Conservation (phyloP, 768 basidiomycete species). For the Leccinum fibrillosum region DNA sequence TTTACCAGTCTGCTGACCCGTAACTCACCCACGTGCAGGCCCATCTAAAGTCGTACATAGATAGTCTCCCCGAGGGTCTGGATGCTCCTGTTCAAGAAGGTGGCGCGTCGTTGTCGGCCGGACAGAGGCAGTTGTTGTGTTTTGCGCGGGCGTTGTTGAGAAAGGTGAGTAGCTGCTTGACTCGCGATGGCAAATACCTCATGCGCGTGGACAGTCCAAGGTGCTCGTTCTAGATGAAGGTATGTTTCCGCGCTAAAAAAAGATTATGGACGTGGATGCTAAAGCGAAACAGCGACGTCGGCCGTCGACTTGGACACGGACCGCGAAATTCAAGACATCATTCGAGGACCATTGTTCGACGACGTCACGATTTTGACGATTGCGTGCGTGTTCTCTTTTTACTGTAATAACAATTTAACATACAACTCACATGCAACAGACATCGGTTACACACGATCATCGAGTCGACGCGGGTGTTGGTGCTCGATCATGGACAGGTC, state of each 20-base stretch:
- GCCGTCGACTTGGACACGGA: constrained; percentile 92
- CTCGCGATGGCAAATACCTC: background rate
- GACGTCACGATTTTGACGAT: constrained; percentile 84
- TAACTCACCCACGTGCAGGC: constrained; percentile 35
- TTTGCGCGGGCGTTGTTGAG: constrained; percentile 82
- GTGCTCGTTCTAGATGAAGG: constrained; percentile 94
- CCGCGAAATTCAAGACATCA: constrained; percentile 82
- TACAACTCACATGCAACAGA: constrained; percentile 29
- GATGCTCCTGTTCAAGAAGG: constrained; percentile 76
- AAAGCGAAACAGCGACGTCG: constrained; percentile 58
- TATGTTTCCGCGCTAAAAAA: constrained; percentile 18
- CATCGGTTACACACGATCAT: constrained; percentile 84
- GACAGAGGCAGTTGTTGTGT: constrained; percentile 86
- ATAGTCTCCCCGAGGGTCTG: constrained; percentile 59
- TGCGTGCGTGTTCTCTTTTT: constrained; percentile 49
- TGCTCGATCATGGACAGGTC: constrained; percentile 78
- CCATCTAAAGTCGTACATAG: constrained; percentile 66
- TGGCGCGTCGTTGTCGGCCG: constrained; percentile 77
- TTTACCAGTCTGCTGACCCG: too few relatives aligned
- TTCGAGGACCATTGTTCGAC: constrained; percentile 73
- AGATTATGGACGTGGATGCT: background rate
- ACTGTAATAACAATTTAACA: background rate
- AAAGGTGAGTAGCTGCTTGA: constrained; percentile 43
- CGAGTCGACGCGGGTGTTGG: constrained; percentile 76
- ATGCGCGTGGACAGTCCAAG: constrained; percentile 50